Evolutionary conservation across 1,284 basidiomycete species (phyloP).

Genomic region (Baeospora myosura): DNA sequence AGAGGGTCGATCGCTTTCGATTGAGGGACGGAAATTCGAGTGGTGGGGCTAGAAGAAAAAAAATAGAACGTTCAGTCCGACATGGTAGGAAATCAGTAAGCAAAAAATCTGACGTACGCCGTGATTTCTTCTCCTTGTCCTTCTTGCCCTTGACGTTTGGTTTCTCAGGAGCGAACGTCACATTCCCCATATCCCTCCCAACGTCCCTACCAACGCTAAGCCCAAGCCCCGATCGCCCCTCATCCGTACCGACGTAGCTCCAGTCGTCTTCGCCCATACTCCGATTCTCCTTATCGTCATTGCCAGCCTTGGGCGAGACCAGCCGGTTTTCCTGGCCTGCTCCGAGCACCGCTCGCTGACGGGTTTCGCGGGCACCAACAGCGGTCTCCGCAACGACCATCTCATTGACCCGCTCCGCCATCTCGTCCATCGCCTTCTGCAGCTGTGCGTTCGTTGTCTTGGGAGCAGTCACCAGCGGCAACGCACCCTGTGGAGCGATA

Average conservation of each 20-base stretch:
- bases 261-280: constrained; percentile 28
- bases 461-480: constrained; percentile 30
- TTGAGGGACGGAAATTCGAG: constrained; percentile 21
- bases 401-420: constrained; percentile 36
- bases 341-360: neutral
- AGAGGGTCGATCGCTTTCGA: constrained; percentile 14
- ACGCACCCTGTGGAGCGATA: constrained; percentile 6
- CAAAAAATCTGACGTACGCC: constrained; percentile 36
- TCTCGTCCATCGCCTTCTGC: constrained; percentile 36
- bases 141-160: constrained; percentile 31
- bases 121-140: constrained; percentile 43
- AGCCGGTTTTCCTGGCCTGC: constrained; percentile 7
- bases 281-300: constrained; percentile 50
- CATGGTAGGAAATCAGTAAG: constrained; percentile 12
- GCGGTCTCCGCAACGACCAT: constrained; percentile 20
- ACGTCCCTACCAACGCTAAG: constrained; percentile 28
- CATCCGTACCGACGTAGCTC: constrained; percentile 28
- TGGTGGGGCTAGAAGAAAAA: constrained; percentile 20
- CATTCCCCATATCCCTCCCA: constrained; percentile 45
- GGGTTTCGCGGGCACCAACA: neutral
- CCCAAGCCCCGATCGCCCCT: constrained; percentile 28
- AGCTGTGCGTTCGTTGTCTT: constrained; percentile 31
- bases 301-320: constrained; percentile 13
- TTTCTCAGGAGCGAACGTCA: constrained; percentile 20
- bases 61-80: too few relatives aligned